Percentiles rank a stretch among this genome's conserved stretches.
phyloP scores from a whole-genome alignment of 129 eudicot genomes.

The carrot (Daucus carota) region DH1_v3.0 NC_030384.2:30198501-30199000 shows the following conservation, averaged over 20 bases:
- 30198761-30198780: not conserved
- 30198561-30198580: too few species aligned
- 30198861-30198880: not conserved
- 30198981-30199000: too few species aligned
- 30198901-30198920: not conserved
- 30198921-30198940: not conserved
- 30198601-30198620: too few species aligned
- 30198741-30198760: not conserved
- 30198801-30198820: not conserved
- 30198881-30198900: not conserved
- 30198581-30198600: too few species aligned
- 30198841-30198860: not conserved
- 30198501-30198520: too few species aligned
- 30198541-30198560: too few species aligned
- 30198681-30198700: not conserved
- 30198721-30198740: not conserved
- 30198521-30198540: too few species aligned
- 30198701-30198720: not conserved
- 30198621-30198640: too few species aligned
- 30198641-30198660: too few species aligned
- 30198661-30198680: too few species aligned
- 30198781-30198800: not conserved
- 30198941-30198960: too few species aligned
- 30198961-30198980: too few species aligned
- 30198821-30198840: not conserved